A percentile compares a stretch with the other conserved stretches of the same genome.
Conservation (phyloP, 2,329 filamentous ascomycete genomes). For the Aureobasidium uvarum region DNA sequence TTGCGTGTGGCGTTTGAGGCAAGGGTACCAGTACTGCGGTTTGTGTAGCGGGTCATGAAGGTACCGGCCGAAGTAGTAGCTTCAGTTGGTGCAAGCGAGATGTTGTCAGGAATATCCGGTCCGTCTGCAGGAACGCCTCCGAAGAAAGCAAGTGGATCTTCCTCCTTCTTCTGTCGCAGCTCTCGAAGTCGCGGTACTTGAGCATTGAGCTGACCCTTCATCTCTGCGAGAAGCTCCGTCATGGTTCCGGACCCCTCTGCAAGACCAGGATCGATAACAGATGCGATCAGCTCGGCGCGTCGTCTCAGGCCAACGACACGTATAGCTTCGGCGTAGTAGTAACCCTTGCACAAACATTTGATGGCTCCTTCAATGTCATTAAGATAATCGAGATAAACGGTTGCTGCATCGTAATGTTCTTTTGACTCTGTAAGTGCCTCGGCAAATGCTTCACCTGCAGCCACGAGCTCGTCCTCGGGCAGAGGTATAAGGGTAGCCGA, state of each 20-base stretch:
- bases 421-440: constrained; percentile 80
- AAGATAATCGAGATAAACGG: constrained; percentile 79
- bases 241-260: constrained; percentile 76
- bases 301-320: constrained; percentile 66
- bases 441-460: constrained; percentile 71
- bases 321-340: constrained; percentile 84
- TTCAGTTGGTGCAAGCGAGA: constrained; percentile 85
- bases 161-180: constrained; percentile 73
- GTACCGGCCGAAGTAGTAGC: constrained; percentile 70
- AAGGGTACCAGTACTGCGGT: constrained; percentile 66
- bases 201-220: constrained; percentile 76
- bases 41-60: constrained; percentile 90
- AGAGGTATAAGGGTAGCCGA: constrained; percentile 69
- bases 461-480: constrained; percentile 57
- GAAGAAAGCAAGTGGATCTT: constrained; percentile 85
- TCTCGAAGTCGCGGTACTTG: constrained; percentile 85
- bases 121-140: constrained; percentile 58
- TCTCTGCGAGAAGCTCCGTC: constrained; percentile 91
- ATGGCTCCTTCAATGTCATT: constrained; percentile 67
- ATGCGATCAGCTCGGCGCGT: constrained; percentile 61
- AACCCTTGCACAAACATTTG: constrained; percentile 79
- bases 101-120: constrained; percentile 80
- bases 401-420: constrained; percentile 76
- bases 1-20: constrained; percentile 72
- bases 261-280: constrained; percentile 73